These are phyloP conservation scores for Viridothelium virens DNA, from an alignment of 495 filamentous ascomycete genomes.

Conservation along the genomic window DNA sequence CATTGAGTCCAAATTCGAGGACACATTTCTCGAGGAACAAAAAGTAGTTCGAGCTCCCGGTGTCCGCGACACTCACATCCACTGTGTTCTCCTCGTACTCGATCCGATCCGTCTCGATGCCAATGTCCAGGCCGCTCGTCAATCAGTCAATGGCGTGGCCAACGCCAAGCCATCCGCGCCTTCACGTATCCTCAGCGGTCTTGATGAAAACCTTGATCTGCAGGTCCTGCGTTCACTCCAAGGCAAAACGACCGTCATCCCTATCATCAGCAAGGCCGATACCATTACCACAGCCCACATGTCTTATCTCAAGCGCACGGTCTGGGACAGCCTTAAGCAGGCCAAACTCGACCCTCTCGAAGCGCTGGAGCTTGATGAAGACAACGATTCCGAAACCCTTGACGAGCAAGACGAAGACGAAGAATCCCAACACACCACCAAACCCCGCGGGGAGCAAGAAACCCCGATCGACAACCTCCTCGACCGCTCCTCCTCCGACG, in stretches of 20 bases:
- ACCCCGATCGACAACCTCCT: constrained; percentile 23
- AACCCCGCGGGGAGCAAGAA: constrained; percentile 10
- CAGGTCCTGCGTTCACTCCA: constrained; percentile 81
- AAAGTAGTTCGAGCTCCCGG: constrained; percentile 91
- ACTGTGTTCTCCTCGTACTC: constrained; percentile 87
- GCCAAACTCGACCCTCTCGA: constrained; percentile 85
- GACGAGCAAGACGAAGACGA: constrained; percentile 38
- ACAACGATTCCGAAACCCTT: constrained; percentile 44
- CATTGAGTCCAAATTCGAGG: constrained; percentile 95
- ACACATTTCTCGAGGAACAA: constrained; percentile 95
- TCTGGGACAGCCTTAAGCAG: constrained; percentile 78
- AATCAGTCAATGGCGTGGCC: constrained; percentile 32
- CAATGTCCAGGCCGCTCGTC: constrained; percentile 64
- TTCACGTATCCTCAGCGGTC: constrained; percentile 50
- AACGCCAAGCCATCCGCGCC: constrained; percentile 19
- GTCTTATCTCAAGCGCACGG: constrained; percentile 81
- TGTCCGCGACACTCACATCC: constrained; percentile 91
- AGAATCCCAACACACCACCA: constrained; percentile 14
- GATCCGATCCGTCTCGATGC: constrained; percentile 81
- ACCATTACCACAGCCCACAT: constrained; percentile 91
- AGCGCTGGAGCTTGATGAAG: constrained; percentile 70
- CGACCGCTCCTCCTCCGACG: constrained; percentile 29
- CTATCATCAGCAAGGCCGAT: constrained; percentile 94
- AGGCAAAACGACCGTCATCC: constrained; percentile 93
- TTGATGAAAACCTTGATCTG: constrained; percentile 86